Percentiles rank a stretch among this genome's conserved stretches.
These are phyloP conservation scores for Candida nemodendra DNA, from an alignment of 805 yeast genomes.

Conservation along the genomic window DNA sequence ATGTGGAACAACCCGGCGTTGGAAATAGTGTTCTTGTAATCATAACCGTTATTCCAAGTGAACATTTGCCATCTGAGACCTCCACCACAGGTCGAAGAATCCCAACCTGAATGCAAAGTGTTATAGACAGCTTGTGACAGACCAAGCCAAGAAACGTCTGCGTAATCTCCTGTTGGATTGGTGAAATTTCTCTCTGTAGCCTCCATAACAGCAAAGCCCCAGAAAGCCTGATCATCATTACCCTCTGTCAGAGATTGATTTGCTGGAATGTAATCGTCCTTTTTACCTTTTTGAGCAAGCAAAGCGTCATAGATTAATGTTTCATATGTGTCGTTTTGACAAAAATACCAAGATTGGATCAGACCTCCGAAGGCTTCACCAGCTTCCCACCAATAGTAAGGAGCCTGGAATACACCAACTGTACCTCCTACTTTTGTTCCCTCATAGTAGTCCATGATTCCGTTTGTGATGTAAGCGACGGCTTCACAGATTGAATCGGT, in stretches of 20 bases:
- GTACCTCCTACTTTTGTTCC: slow-evolving; percentile 65
- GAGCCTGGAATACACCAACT: slow-evolving; percentile 67
- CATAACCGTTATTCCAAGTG: slow-evolving; percentile 83
- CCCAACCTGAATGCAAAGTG: slow-evolving; percentile 84
- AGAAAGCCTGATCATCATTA: slow-evolving; percentile 90
- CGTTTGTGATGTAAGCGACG: slow-evolving; percentile 59
- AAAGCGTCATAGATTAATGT: slow-evolving; percentile 58
- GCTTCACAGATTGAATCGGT: slow-evolving; percentile 41
- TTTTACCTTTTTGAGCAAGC: slow-evolving; percentile 61
- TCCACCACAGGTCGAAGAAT: slow-evolving; percentile 57
- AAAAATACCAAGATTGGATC: slow-evolving; percentile 70
- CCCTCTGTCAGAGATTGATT: slow-evolving; percentile 86
- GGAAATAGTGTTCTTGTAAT: slow-evolving; percentile 85
- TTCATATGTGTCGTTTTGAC: slow-evolving; percentile 65
- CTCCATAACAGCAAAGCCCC: slow-evolving; percentile 85
- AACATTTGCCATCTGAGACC: slow-evolving; percentile 93
- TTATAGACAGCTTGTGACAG: slow-evolving; percentile 83
- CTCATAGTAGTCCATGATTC: slow-evolving; percentile 79
- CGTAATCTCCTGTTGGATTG: slow-evolving; percentile 52
- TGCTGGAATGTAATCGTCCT: slow-evolving; percentile 70
- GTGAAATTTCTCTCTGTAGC: slow-evolving; percentile 84
- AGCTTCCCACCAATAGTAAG: slow-evolving; percentile 92
- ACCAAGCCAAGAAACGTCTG: slow-evolving; percentile 55
- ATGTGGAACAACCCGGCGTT: slow-evolving; percentile 79
- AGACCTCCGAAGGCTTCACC: slow-evolving; percentile 74